Base-by-base conservation (phyloP, 495 filamentous ascomycete genomes). In the Tuber melanosporum region DNA sequence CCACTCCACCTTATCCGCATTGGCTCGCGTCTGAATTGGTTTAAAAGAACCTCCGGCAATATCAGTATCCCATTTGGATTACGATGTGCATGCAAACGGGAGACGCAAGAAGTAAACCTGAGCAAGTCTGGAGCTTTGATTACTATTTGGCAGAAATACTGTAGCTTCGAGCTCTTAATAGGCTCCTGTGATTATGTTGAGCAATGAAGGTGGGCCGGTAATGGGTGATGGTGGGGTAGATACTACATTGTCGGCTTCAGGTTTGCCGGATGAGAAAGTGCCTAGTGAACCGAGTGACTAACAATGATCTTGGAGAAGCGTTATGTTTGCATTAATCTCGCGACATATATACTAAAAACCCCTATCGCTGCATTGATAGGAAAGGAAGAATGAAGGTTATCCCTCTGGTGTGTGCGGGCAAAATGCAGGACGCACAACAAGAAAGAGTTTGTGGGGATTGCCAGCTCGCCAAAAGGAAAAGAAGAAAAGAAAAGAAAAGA, bases 291-390 rank as follows among this genome's bases (percentile, higher is more conserved):
- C 57, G 57, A 66, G 57, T 66, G 57, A 66, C 36, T 66, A 6
- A 3, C 26, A 66, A 36, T 66, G 57, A 66, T 66, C 57, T 66
- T 66, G 26, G 57, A 12, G 32, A 66, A 36, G 15, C 57, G 26
- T 36, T 36, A 66, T 14, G 52, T 66, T 62, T 66, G 8, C 57
- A 66, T 66, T 66, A 36, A 66, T 36, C 57, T 66, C 26, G 32
- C 57, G 26, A 66, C 57, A 66, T 66, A 66, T 36, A 8, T 66
- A 66, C 57, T 66, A 66, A 66, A 66, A 12, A 1, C 4, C n/a
- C 57, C 57, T 66, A 66, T 66, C 57, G 57, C 57, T 66, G 57
- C 57, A 66, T 15, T 36, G 57, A 66, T 66, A 66, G 57, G 3
- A 17, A 36, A 66, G 32, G 57, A 36, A 66, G 26, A 26, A 26